Conservation (phyloP, 163 green algal species). For the Scenedesmus sp. region DNA sequence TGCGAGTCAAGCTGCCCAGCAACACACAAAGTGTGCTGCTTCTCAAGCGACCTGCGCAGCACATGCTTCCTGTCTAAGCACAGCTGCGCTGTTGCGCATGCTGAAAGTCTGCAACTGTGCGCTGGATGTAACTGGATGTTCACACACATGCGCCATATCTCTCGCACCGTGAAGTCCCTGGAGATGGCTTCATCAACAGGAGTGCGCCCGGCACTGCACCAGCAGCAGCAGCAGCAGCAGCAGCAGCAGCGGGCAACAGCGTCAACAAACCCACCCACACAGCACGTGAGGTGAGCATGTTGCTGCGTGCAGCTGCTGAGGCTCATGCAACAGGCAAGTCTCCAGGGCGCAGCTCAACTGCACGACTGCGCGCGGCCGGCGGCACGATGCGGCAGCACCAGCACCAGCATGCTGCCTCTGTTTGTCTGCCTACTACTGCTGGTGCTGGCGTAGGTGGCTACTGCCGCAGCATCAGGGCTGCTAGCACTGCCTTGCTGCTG, state of each 20-base stretch:
- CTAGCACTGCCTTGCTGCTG: too few species aligned
- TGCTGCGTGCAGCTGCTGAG: too few species aligned
- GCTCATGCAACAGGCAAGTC: not conserved
- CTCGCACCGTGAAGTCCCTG: conserved; percentile 53
- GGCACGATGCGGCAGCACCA: too few species aligned
- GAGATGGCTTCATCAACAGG: conserved; percentile 69
- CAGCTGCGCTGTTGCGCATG: too few species aligned
- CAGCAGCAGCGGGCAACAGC: not conserved
- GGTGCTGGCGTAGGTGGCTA: too few species aligned
- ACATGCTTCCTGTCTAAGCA: not conserved
- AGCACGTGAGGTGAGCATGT: too few species aligned
- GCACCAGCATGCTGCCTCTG: too few species aligned
- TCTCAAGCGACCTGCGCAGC: too few species aligned
- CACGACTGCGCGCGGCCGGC: not conserved
- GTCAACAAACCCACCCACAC: too few species aligned
- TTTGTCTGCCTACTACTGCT: too few species aligned
- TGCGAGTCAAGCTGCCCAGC: too few species aligned
- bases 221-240: not conserved
- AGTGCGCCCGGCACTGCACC: conserved; percentile 58
- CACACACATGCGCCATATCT: not conserved
- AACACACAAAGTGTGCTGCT: too few species aligned
- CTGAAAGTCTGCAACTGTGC: not conserved
- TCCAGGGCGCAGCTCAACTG: not conserved
- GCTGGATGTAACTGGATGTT: not conserved
- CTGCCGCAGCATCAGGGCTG: not conserved